These are phyloP conservation scores for Babjeviella inositovora DNA, from an alignment of 805 yeast species.

Conservation along the genomic window DNA sequence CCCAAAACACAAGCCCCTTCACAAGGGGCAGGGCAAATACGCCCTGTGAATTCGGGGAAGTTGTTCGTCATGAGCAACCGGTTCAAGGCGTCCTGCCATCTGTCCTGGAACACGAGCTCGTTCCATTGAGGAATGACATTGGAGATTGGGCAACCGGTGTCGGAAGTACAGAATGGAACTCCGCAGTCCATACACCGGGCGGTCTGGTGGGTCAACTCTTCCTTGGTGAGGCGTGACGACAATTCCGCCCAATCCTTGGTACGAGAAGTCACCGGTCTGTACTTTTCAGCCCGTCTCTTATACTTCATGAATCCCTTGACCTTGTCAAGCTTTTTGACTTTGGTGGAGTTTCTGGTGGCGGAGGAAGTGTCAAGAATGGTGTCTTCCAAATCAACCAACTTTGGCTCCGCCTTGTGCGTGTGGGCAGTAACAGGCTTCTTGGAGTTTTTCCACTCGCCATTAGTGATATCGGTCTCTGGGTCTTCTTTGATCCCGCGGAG, in stretches of 20 bases:
- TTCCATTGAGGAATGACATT: constrained; percentile 97
- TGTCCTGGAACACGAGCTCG: constrained; percentile 85
- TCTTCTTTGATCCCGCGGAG: constrained; percentile 65
- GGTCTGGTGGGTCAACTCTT: constrained; percentile 79
- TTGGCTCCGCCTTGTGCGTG: constrained; percentile 44
- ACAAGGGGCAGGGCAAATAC: constrained; percentile 99
- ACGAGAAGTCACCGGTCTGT: constrained; percentile 64
- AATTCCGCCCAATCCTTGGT: constrained; percentile 88
- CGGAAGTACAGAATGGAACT: constrained; percentile 96
- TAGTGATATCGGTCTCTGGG: constrained; percentile 74
- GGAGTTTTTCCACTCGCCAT: constrained; percentile 59
- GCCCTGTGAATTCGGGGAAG: constrained; percentile 96
- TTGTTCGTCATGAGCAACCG: constrained; percentile 90
- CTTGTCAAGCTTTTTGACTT: constrained; percentile 53
- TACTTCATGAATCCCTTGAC: constrained; percentile 88
- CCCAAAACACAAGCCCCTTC: constrained; percentile 93
- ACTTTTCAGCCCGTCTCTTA: constrained; percentile 74
- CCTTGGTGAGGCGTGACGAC: constrained; percentile 64
- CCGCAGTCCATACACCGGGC: constrained; percentile 99
- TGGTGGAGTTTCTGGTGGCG: constrained; percentile 46
- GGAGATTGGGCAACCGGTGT: constrained; percentile 95
- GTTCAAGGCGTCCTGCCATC: constrained; percentile 90
- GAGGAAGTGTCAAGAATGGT: constrained; percentile 55
- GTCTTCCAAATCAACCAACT: constrained; percentile 81
- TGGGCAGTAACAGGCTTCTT: constrained; percentile 15